Conservation (phyloP, 352 stramenopile species). For the Phytophthora capsici region DNA sequence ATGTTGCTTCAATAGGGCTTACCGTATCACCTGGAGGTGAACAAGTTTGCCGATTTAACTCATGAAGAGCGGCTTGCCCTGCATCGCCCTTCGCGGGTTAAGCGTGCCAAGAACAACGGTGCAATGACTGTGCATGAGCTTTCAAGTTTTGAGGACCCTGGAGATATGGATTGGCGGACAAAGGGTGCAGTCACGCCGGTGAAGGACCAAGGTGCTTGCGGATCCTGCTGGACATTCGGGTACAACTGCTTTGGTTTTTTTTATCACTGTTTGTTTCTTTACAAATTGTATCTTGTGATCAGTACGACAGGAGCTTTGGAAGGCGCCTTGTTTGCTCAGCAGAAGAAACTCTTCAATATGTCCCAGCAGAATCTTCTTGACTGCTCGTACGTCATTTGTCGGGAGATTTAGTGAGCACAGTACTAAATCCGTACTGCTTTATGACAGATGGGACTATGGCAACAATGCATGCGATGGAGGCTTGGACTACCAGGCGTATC, state of each 20-base stretch:
- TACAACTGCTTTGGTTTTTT: constrained; percentile 17
- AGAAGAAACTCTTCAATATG: constrained; percentile 81
- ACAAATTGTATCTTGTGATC: constrained; percentile 10
- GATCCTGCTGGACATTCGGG: constrained; percentile 94
- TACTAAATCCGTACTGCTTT: constrained; percentile 8
- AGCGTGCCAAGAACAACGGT: constrained; percentile 70
- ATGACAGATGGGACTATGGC: constrained; percentile 83
- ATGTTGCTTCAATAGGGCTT: constrained; percentile 47
- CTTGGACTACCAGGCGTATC: constrained; percentile 91
- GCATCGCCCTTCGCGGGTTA: constrained; percentile 48
- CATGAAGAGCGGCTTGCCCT: constrained; percentile 68
- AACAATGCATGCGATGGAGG: constrained; percentile 92
- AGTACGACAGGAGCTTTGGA: constrained; percentile 85
- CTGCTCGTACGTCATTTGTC: constrained; percentile 73
- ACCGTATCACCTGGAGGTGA: constrained; percentile 80
- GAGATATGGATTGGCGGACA: constrained; percentile 88
- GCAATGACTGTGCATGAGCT: constrained; percentile 53
- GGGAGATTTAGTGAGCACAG: background rate
- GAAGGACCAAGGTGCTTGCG: constrained; percentile 92
- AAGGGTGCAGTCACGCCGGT: constrained; percentile 89
- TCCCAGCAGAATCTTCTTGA: constrained; percentile 92
- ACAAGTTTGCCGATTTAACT: constrained; percentile 85
- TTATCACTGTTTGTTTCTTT: constrained; percentile 4
- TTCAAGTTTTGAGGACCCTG: constrained; percentile 46
- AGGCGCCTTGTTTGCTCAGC: constrained; percentile 72